A percentile compares a stretch with the other conserved stretches of the same genome.
phyloP scores from a whole-genome alignment of 345 rosid species.

The Syzygium grande region DNA sequence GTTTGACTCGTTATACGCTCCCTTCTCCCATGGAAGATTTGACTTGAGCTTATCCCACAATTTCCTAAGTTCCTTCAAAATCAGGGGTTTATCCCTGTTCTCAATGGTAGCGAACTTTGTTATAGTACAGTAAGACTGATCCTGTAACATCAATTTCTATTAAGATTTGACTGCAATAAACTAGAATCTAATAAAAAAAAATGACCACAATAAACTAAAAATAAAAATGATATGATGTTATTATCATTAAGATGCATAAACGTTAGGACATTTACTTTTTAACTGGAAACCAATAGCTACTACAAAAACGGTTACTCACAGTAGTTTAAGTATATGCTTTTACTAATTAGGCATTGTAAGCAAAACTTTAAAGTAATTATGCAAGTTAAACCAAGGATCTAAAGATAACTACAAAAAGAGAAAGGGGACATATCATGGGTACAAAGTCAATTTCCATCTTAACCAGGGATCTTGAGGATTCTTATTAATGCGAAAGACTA shows the following conservation, averaged over 20 bases:
- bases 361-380: neutral
- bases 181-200: no score
- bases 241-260: neutral
- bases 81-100: conserved; percentile 50
- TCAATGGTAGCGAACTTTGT: conserved; percentile 48
- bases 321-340: neutral
- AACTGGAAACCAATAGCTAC: neutral
- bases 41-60: conserved; percentile 51
- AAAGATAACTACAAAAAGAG: neutral
- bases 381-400: neutral
- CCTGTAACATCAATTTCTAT: conserved; percentile 25
- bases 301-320: neutral
- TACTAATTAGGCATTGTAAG: neutral
- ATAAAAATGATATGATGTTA: neutral
- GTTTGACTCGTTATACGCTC: conserved; percentile 58
- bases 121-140: conserved; percentile 39
- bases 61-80: conserved; percentile 61
- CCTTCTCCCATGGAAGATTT: conserved; percentile 44
- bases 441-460: neutral
- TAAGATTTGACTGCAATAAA: neutral
- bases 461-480: neutral
- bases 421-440: neutral
- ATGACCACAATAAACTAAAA: neutral
- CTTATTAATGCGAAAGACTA: neutral
- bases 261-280: neutral